A percentile compares a stretch with the other conserved stretches of the same genome.
These are phyloP conservation scores for Lactifluus subvellereus DNA, from an alignment of 768 basidiomycete genomes.

Conservation along the genomic window DNA sequence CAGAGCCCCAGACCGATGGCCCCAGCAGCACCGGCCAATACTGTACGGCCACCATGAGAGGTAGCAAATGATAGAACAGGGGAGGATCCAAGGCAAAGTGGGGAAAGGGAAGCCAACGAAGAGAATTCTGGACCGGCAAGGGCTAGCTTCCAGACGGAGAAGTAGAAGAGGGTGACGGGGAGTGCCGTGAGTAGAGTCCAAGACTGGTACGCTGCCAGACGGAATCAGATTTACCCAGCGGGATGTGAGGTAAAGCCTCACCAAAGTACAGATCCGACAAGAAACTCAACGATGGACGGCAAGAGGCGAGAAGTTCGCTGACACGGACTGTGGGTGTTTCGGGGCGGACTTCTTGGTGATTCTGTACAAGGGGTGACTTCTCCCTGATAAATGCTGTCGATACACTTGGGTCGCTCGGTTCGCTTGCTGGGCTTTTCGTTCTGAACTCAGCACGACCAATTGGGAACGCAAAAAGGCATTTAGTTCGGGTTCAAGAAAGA, in stretches of 20 bases:
- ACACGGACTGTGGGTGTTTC: not conserved
- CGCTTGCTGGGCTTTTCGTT: slow-evolving; percentile 5
- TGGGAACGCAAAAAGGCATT: slow-evolving; percentile 11
- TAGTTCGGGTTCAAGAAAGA: slow-evolving; percentile 36
- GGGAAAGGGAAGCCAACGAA: slow-evolving; percentile 64
- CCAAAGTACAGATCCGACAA: slow-evolving; percentile 51
- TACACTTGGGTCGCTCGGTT: slow-evolving; percentile 6
- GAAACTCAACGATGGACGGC: slow-evolving; percentile 28
- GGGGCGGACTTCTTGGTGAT: slow-evolving; percentile 1
- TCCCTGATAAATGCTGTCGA: not conserved
- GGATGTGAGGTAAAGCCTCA: slow-evolving; percentile 32
- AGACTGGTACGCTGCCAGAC: slow-evolving; percentile 58
- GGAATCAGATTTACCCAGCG: slow-evolving; percentile 6
- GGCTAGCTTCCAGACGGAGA: slow-evolving; percentile 86
- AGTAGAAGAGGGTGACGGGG: slow-evolving; percentile 80
- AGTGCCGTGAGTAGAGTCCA: slow-evolving; percentile 82
- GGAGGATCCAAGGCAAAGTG: slow-evolving; percentile 50
- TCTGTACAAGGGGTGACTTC: not conserved
- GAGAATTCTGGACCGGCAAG: slow-evolving; percentile 79
- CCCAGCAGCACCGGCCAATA: slow-evolving; percentile 8
- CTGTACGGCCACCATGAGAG: slow-evolving; percentile 12
- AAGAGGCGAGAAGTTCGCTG: not conserved
- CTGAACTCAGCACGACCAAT: slow-evolving; percentile 3
- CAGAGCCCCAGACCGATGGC: slow-evolving; percentile 20
- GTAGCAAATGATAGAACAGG: slow-evolving; percentile 31